phyloP scores from a whole-genome alignment of 2,329 filamentous ascomycete genomes.

The Aureobasidium namibiae region DNA sequence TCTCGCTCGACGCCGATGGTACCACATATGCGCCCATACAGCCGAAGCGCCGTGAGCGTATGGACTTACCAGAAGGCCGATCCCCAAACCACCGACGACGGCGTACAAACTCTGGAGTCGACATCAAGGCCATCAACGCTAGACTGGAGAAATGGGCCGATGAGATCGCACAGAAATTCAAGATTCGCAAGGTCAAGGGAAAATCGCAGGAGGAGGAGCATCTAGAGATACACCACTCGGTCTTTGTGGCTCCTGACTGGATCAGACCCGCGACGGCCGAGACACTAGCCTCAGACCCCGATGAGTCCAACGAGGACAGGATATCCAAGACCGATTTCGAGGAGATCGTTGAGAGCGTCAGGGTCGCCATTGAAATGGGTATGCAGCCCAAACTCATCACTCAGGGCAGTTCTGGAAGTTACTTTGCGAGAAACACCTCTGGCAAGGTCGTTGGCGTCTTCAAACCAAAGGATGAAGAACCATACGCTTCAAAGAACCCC shows the following conservation, averaged over 20 bases:
- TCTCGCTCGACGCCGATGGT: slow-evolving; percentile 24
- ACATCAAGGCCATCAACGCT: slow-evolving; percentile 97
- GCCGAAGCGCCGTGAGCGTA: slow-evolving; percentile 34
- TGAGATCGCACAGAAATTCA: slow-evolving; percentile 95
- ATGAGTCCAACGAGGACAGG: slow-evolving; percentile 37
- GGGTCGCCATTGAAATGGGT: slow-evolving; percentile 78
- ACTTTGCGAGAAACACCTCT: slow-evolving; percentile 85
- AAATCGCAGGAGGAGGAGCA: slow-evolving; percentile 71
- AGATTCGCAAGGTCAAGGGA: slow-evolving; percentile 68
- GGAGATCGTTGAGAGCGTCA: slow-evolving; percentile 80
- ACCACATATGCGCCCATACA: slow-evolving; percentile 41
- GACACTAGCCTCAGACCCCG: slow-evolving; percentile 52
- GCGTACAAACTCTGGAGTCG: slow-evolving; percentile 79
- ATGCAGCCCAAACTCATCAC: slow-evolving; percentile 93
- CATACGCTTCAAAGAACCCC: slow-evolving; percentile 90
- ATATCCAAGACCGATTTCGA: slow-evolving; percentile 81
- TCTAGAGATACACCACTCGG: slow-evolving; percentile 92
- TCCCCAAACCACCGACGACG: slow-evolving; percentile 37
- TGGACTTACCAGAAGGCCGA: slow-evolving; percentile 30
- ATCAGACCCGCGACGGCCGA: slow-evolving; percentile 72
- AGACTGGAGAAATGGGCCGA: slow-evolving; percentile 93
- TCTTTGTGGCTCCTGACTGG: slow-evolving; percentile 89
- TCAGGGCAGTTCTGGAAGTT: slow-evolving; percentile 94
- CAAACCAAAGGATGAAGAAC: slow-evolving; percentile 98
- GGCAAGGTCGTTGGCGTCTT: slow-evolving; percentile 97